Evolutionary conservation across 164 flowering plant species (phyloP).

Genomic region (Stephania yunnanensis): DNA sequence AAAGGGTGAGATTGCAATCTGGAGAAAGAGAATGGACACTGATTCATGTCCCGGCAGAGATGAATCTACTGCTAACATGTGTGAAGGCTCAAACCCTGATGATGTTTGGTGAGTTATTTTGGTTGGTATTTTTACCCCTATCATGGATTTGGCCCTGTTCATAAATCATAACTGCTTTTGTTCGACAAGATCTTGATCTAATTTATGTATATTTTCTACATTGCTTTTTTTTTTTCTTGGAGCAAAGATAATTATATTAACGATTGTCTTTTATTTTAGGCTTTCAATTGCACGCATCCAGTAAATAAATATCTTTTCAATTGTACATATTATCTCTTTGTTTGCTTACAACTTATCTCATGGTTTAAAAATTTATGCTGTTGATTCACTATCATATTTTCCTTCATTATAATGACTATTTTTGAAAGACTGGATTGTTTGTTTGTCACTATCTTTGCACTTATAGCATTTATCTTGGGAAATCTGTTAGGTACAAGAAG

Average conservation of each 20-base stretch:
- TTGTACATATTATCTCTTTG: neutral
- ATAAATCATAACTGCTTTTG: too few species aligned
- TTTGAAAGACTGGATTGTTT: neutral
- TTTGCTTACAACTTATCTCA: neutral
- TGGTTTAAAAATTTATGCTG: neutral
- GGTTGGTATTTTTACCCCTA: neutral
- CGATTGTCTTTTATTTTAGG: neutral
- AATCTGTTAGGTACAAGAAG: slow-evolving; percentile 67
- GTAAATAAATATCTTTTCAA: neutral
- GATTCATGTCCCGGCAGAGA: slow-evolving; percentile 53
- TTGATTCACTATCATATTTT: neutral
- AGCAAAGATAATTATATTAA: neutral
- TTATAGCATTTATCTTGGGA: neutral
- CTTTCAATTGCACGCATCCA: neutral
- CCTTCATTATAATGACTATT: neutral
- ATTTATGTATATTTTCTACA: neutral
- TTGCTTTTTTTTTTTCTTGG: neutral
- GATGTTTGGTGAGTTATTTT: slow-evolving; percentile 61
- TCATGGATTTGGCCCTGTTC: neutral
- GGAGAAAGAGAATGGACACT: slow-evolving; percentile 60
- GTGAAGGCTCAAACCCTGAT: slow-evolving; percentile 48
- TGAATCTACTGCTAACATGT: slow-evolving; percentile 32
- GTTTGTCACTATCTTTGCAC: too few species aligned
- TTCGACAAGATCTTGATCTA: too few species aligned
- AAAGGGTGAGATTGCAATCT: slow-evolving; percentile 73